A percentile compares a stretch with the other conserved stretches of the same genome.
Conservation (phyloP, 208 protist genomes). For the Crithidia fasciculata region DNA sequence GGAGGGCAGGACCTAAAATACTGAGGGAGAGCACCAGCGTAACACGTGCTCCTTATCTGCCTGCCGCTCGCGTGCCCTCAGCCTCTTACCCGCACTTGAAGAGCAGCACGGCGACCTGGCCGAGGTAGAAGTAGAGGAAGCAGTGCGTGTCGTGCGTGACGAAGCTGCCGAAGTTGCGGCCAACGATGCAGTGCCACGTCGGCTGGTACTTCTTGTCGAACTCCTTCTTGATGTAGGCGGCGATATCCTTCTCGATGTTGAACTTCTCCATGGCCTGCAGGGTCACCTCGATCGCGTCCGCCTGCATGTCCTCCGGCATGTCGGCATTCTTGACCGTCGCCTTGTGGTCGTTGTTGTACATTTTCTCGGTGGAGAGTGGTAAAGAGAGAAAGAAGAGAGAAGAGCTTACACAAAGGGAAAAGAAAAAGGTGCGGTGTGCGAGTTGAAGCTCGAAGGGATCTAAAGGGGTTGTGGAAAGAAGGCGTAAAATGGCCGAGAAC, state of each 20-base stretch:
- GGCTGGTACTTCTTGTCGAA: constrained; percentile 99
- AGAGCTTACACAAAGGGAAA: neutral
- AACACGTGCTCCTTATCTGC: neutral
- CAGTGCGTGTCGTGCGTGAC: constrained; percentile 99
- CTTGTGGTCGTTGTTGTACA: constrained; percentile 80
- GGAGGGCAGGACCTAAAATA: neutral
- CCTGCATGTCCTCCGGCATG: constrained; percentile 97
- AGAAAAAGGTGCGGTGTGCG: neutral
- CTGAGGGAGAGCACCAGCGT: neutral
- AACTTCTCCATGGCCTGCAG: constrained; percentile 98
- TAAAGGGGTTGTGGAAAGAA: no score
- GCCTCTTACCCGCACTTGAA: constrained; percentile 93
- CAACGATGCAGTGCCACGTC: constrained; percentile 99
- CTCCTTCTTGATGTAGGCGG: constrained; percentile 99
- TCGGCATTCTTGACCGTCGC: constrained; percentile 95
- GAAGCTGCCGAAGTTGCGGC: constrained; percentile 99
- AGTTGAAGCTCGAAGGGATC: no score
- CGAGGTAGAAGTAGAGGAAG: constrained; percentile 99
- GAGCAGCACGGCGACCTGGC: constrained; percentile 99
- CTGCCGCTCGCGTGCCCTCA: neutral
- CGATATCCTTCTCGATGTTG: constrained; percentile 99
- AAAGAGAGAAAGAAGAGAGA: constrained; percentile 10
- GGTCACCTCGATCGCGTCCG: constrained; percentile 98
- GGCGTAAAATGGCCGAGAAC: no score
- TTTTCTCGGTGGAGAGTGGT: constrained; percentile 5